A percentile compares a stretch with the other conserved stretches of the same genome.
phyloP scores from a whole-genome alignment of 139 green algal species.

The Zygnema circumcarinatum region DNA sequence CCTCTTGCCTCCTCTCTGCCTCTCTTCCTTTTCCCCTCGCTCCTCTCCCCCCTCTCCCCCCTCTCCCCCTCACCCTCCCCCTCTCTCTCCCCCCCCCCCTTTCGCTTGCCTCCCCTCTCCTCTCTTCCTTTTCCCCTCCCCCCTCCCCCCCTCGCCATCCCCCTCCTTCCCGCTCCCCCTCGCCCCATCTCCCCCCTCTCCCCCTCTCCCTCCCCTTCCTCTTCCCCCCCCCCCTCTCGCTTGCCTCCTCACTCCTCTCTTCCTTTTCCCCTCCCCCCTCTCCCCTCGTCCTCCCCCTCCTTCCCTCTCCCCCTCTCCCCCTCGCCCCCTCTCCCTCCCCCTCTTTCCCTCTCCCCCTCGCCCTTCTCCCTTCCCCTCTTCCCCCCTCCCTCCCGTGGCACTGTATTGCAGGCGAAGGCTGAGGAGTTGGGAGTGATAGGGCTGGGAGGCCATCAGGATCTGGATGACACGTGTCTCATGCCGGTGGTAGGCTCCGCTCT shows the following conservation, averaged over 20 bases:
- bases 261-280: too few relatives aligned
- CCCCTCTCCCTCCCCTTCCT: too few relatives aligned
- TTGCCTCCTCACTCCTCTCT: too few relatives aligned
- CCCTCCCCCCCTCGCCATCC: too few relatives aligned
- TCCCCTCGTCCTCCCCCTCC: not conserved
- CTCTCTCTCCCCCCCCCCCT: too few relatives aligned
- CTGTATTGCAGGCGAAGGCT: slow-evolving; percentile 17
- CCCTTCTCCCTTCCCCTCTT: slow-evolving; percentile 3
- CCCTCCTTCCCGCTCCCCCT: too few relatives aligned
- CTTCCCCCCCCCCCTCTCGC: too few relatives aligned
- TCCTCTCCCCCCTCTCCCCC: slow-evolving; percentile 3
- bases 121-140: too few relatives aligned
- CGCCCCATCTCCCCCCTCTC: too few relatives aligned
- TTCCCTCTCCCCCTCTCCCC: not conserved
- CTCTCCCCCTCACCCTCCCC: too few relatives aligned
- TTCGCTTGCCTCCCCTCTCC: too few relatives aligned
- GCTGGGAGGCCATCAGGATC: slow-evolving; percentile 48
- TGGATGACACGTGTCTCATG: slow-evolving; percentile 43
- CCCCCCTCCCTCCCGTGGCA: not conserved
- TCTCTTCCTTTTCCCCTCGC: not conserved
- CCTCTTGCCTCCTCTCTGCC: too few relatives aligned
- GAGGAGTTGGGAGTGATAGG: slow-evolving; percentile 41
- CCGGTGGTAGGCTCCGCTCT: slow-evolving; percentile 8
- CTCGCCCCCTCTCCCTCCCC: not conserved
- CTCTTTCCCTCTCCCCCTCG: not conserved